phyloP scores from a whole-genome alignment of 805 yeast genomes.

The Barnettozyma siamensis region DNA sequence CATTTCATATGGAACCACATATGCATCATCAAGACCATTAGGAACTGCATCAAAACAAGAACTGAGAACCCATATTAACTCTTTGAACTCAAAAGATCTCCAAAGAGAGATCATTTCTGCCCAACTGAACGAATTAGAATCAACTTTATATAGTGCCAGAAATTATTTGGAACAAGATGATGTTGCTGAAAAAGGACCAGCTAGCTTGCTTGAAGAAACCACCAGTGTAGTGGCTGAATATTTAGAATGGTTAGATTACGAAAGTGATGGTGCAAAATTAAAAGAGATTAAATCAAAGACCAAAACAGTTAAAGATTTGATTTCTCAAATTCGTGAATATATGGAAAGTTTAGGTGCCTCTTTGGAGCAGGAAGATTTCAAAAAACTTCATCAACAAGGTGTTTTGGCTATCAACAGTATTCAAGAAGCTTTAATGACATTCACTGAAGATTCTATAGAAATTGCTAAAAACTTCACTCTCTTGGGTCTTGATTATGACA shows the following conservation, averaged over 20 bases:
- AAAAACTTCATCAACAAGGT: slow-evolving; percentile 38
- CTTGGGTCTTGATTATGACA: slow-evolving; percentile 44
- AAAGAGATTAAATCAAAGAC: slow-evolving; percentile 34
- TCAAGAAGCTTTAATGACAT: slow-evolving; percentile 38
- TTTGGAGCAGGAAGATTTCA: slow-evolving; percentile 41
- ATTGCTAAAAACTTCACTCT: slow-evolving; percentile 39
- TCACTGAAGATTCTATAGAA: slow-evolving; percentile 40
- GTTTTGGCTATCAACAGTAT: slow-evolving; percentile 34
- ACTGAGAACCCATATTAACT: slow-evolving; percentile 42
- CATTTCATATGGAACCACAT: slow-evolving; percentile 26
- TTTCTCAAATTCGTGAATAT: slow-evolving; percentile 31
- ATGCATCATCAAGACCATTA: slow-evolving; percentile 41
- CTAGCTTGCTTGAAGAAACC: slow-evolving; percentile 32
- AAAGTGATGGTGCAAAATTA: slow-evolving; percentile 45
- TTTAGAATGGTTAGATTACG: slow-evolving; percentile 77
- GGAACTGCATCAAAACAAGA: slow-evolving; percentile 41
- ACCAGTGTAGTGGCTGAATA: slow-evolving; percentile 37
- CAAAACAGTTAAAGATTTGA: slow-evolving; percentile 21
- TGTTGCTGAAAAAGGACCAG: slow-evolving; percentile 36
- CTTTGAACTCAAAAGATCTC: slow-evolving; percentile 49
- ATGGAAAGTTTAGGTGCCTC: slow-evolving; percentile 41
- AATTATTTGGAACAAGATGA: slow-evolving; percentile 50
- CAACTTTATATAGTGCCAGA: slow-evolving; percentile 64
- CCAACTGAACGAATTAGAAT: slow-evolving; percentile 64
- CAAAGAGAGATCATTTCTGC: slow-evolving; percentile 50